These are phyloP conservation scores for Claviceps sp. DNA, from an alignment of 2,329 filamentous ascomycete genomes.

Conservation along the genomic window DNA sequence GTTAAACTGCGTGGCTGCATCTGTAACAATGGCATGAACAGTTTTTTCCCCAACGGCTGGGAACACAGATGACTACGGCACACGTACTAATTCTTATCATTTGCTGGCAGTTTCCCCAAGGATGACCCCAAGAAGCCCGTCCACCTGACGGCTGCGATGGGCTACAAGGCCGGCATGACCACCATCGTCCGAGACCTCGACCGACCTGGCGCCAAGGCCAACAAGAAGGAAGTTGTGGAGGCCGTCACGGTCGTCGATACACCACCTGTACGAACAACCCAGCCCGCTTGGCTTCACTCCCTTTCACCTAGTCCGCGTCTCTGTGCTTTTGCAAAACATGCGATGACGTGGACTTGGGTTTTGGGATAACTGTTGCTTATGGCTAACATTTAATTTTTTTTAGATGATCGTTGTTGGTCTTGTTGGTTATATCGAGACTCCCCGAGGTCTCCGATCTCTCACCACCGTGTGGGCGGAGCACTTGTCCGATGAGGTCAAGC, in stretches of 20 bases:
- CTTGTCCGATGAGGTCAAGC: conserved; percentile 95
- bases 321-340: not conserved
- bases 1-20: not conserved
- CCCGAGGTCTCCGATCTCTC: conserved; percentile 96
- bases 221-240: conserved; percentile 98
- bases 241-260: conserved; percentile 81
- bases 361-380: conserved; percentile 37
- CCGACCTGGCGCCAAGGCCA: conserved; percentile 96
- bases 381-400: conserved; percentile 48
- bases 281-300: conserved; percentile 61
- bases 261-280: conserved; percentile 85
- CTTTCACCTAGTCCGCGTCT: not conserved
- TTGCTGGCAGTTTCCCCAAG: conserved; percentile 77
- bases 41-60: no score
- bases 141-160: conserved; percentile 94
- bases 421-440: conserved; percentile 99
- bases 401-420: conserved; percentile 99
- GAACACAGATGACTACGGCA: not conserved
- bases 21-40: not conserved
- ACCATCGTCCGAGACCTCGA: conserved; percentile 99
- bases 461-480: conserved; percentile 99
- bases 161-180: conserved; percentile 99
- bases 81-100: not conserved
- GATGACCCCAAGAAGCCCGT: conserved; percentile 99
- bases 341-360: not conserved